Evolutionary conservation across 805 yeast genomes (phyloP).

Genomic region (Yamadazyma tumulicola): DNA sequence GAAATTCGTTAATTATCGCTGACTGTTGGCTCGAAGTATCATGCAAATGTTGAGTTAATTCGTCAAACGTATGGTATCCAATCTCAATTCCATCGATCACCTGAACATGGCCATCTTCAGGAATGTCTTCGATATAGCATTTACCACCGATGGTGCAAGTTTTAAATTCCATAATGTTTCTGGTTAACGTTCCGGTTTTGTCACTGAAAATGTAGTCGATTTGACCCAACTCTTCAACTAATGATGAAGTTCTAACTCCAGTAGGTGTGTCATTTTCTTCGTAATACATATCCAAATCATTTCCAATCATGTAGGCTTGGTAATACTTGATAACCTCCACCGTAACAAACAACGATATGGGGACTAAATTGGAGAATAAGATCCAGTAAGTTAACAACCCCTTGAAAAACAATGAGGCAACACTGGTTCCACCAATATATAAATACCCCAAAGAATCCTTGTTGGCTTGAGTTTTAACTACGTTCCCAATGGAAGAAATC

Average conservation of each 20-base stretch:
- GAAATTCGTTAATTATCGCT: slow-evolving; percentile 64
- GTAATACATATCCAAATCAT: slow-evolving; percentile 91
- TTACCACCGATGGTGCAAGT: slow-evolving; percentile 90
- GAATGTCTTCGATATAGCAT: slow-evolving; percentile 82
- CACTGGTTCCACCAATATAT: slow-evolving; percentile 62
- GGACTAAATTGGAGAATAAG: slow-evolving; percentile 93
- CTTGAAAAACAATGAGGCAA: slow-evolving; percentile 69
- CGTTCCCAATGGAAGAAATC: slow-evolving; percentile 85
- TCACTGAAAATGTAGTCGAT: slow-evolving; percentile 95
- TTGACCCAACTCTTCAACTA: slow-evolving; percentile 97
- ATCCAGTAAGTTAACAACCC: slow-evolving; percentile 95
- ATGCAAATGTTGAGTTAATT: slow-evolving; percentile 41
- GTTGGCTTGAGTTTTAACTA: slow-evolving; percentile 60
- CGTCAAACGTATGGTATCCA: slow-evolving; percentile 72
- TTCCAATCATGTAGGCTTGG: slow-evolving; percentile 90
- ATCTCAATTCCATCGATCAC: slow-evolving; percentile 73
- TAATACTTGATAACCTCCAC: slow-evolving; percentile 94
- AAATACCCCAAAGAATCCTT: slow-evolving; percentile 58
- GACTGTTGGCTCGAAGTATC: slow-evolving; percentile 44
- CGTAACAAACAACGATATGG: slow-evolving; percentile 93
- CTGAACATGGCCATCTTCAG: slow-evolving; percentile 81
- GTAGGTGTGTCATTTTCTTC: slow-evolving; percentile 90
- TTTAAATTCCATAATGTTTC: slow-evolving; percentile 96
- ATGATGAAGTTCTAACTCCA: slow-evolving; percentile 88
- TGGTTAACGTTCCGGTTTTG: slow-evolving; percentile 93